Base-by-base conservation (phyloP, 2,329 filamentous ascomycete species). In the Ceratocystis variospora region DNA sequence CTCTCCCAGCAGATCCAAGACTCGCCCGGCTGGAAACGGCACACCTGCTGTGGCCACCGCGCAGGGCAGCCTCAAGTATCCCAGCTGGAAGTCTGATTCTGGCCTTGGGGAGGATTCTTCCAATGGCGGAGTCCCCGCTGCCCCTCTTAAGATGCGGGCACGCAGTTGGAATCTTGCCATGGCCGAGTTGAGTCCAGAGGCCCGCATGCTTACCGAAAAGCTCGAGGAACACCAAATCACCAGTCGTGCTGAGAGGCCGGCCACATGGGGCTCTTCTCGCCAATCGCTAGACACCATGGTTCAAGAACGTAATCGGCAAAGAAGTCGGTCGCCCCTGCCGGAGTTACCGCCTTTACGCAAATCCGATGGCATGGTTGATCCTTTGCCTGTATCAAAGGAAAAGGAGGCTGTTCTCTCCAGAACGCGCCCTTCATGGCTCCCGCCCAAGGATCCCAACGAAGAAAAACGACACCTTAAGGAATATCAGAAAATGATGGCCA, bases 381-480 rank as follows among this genome's bases (percentile, higher is more conserved):
- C 89, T 2, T 78, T 94, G 45, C 89, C 89, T 17, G 85, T 92
- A 33, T 93, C 89, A 59, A 91, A 89, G 74, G 89, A 94, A 75
- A 94, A 94, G 74, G 88, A 93, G 72, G 89, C 89, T 2, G 88
- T 92, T 1, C 79, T 94, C 25, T 90, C 88, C 28, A 81, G 90
- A 19, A 94, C 89, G 1, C 81, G 89, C 46, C 89, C 89, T 0
- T 91, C 88, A 0, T 94, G 90, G 90, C 78, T 94, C 1, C 89
- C 90, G 0, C 89, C 89, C 0, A 94, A 94, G 76, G 86, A 94
- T 70, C 92, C 90, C 1, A 88, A 88, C 65, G 94, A 99, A 75
- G 94, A 99, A 77, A 89, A 84, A 73, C 87, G 87, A 70, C 94
- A 99, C 75, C 74, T 99, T 70, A 91, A 84, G 72, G 86, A 94